Percentiles rank a stretch among this genome's conserved stretches.
These are phyloP conservation scores for Exophiala alcalophila DNA, from an alignment of 2,329 filamentous ascomycete genomes.

Conservation along the genomic window DNA sequence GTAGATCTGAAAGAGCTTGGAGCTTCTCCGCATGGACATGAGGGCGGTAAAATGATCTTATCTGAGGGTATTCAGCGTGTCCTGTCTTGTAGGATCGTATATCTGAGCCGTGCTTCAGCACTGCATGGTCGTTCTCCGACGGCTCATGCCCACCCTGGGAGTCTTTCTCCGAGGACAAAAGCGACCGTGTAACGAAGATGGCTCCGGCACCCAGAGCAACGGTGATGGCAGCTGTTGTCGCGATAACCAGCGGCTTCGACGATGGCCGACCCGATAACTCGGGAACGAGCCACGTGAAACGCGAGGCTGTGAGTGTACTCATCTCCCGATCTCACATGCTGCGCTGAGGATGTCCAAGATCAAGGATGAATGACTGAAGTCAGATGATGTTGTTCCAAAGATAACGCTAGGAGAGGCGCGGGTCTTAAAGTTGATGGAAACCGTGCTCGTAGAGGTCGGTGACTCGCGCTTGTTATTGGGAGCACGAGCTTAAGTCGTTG, in stretches of 20 bases:
- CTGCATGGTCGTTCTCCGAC: slow-evolving; percentile 64
- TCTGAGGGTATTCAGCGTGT: slow-evolving; percentile 65
- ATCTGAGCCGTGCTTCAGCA: slow-evolving; percentile 73
- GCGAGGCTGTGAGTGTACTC: no score
- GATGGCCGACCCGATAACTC: slow-evolving; percentile 1
- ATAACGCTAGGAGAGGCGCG: background rate
- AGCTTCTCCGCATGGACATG: slow-evolving; percentile 82
- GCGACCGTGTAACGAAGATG: slow-evolving; percentile 9
- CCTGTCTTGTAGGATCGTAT: slow-evolving; percentile 70
- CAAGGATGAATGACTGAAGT: no score
- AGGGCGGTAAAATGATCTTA: slow-evolving; percentile 79
- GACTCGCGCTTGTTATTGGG: background rate
- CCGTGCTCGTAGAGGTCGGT: no score
- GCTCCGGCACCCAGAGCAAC: slow-evolving; percentile 15
- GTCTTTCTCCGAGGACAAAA: slow-evolving; percentile 4
- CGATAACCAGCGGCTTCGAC: slow-evolving; percentile 6
- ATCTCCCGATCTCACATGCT: no score
- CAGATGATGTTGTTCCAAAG: background rate
- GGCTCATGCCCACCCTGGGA: background rate
- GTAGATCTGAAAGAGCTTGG: slow-evolving; percentile 67
- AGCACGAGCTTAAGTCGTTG: slow-evolving; percentile 10
- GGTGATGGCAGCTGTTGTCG: slow-evolving; percentile 9
- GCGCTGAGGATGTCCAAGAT: no score
- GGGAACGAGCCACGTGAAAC: no score
- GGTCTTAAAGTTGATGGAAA: no score